These are phyloP conservation scores for Coniophora puteana DNA, from an alignment of 1,284 basidiomycete species.

Conservation along the genomic window DNA sequence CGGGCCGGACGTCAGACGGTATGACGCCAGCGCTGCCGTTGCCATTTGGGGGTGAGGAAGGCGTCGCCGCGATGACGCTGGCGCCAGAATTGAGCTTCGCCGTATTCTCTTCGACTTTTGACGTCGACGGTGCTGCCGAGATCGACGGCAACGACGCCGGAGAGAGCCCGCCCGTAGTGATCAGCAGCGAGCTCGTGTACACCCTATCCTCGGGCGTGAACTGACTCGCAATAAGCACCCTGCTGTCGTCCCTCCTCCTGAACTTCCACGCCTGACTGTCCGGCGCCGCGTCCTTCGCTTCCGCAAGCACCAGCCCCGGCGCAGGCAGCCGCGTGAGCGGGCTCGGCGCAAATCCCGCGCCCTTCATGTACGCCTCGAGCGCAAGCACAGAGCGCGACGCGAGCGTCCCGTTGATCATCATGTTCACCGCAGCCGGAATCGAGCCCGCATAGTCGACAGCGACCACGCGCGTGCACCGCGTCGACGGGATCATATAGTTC, in stretches of 20 bases:
- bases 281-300: constrained; percentile 32
- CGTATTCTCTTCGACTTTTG: too few relatives aligned
- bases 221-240: constrained; percentile 47
- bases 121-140: too few relatives aligned
- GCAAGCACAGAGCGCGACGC: constrained; percentile 67
- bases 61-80: too few relatives aligned
- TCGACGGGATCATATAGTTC: constrained; percentile 94
- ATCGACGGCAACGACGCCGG: too few relatives aligned
- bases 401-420: constrained; percentile 79
- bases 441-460: constrained; percentile 89
- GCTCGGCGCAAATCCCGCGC: constrained; percentile 50
- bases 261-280: constrained; percentile 47
- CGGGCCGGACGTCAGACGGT: too few relatives aligned
- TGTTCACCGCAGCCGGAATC: constrained; percentile 85
- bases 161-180: constrained; percentile 22
- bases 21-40: too few relatives aligned
- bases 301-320: constrained; percentile 51
- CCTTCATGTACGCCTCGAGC: constrained; percentile 70
- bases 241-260: constrained; percentile 51
- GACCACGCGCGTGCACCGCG: constrained; percentile 84
- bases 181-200: constrained; percentile 47
- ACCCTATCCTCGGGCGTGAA: constrained; percentile 46
- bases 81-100: too few relatives aligned
- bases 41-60: constrained; percentile 1
- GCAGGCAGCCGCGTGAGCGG: constrained; percentile 69